phyloP scores from a whole-genome alignment of 2,329 filamentous ascomycete species.

The Dactylellina drechsleri region DNA sequence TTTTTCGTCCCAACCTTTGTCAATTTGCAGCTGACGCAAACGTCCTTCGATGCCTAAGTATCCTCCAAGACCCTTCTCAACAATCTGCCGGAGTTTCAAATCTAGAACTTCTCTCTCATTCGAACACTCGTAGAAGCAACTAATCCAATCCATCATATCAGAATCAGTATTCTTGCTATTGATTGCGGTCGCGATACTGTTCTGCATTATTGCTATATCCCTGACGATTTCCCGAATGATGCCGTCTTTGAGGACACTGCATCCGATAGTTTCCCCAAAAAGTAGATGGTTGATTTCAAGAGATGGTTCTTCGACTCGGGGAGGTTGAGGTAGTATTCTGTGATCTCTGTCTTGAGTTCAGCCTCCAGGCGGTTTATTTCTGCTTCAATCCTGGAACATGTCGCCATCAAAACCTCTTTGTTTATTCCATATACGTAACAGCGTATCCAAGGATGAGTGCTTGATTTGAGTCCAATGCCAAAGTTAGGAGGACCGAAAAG shows the following conservation, averaged over 20 bases:
- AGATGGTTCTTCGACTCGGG: neutral
- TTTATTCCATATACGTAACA: constrained; percentile 9
- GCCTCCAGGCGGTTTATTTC: neutral
- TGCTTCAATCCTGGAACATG: neutral
- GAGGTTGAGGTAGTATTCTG: constrained; percentile 1
- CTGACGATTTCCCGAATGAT: neutral
- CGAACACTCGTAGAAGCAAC: constrained; percentile 28
- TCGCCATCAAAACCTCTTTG: constrained; percentile 1
- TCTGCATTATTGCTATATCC: neutral
- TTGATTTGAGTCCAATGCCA: constrained; percentile 6
- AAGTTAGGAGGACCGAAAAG: constrained; percentile 18
- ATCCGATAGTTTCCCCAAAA: constrained; percentile 5
- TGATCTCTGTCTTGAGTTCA: neutral
- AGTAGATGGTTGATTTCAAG: constrained; percentile 1
- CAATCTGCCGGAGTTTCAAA: constrained; percentile 13
- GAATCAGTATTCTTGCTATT: neutral
- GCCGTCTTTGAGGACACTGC: neutral
- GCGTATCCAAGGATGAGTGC: neutral
- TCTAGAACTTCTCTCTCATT: constrained; percentile 11
- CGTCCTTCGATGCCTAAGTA: neutral
- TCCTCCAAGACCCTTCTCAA: constrained; percentile 1
- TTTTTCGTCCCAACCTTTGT: constrained; percentile 15
- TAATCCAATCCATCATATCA: constrained; percentile 29
- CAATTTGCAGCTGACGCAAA: neutral
- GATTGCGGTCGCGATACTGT: neutral